phyloP scores from a whole-genome alignment of 805 yeast species.

The Suhomyces canberraensis region DNA sequence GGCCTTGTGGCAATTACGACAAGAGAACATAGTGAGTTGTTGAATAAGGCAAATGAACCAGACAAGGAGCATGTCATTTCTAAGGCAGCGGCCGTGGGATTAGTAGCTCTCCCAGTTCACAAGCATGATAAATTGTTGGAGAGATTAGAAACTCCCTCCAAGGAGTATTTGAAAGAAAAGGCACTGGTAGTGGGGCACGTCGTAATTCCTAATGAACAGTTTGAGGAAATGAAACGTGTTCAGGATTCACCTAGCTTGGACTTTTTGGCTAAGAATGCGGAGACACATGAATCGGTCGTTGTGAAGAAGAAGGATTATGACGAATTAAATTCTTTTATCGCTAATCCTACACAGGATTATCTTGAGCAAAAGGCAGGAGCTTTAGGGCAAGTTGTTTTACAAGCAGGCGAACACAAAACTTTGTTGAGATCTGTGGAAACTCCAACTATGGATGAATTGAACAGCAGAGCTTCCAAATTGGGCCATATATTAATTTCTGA shows the following conservation, averaged over 20 bases:
- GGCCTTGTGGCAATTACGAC: constrained; percentile 9
- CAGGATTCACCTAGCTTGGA: constrained; percentile 5
- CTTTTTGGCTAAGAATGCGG: constrained; percentile 5
- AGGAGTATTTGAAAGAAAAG: constrained; percentile 18
- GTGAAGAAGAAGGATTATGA: constrained; percentile 1
- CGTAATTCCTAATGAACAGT: constrained; percentile 14
- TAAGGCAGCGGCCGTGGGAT: constrained; percentile 11
- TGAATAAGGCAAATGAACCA: constrained; percentile 14
- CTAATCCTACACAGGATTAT: constrained; percentile 8
- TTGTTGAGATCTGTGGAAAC: constrained; percentile 6
- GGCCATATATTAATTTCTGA: constrained; percentile 4
- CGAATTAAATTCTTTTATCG: constrained; percentile 4
- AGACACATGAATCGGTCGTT: neutral
- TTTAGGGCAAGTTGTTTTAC: constrained; percentile 13
- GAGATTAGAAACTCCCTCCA: constrained; percentile 9
- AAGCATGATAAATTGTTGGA: constrained; percentile 9
- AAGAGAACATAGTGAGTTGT: constrained; percentile 8
- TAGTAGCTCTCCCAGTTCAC: constrained; percentile 9
- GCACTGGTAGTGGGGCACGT: constrained; percentile 18
- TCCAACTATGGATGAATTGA: constrained; percentile 12
- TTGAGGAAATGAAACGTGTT: constrained; percentile 10
- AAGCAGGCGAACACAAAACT: constrained; percentile 9
- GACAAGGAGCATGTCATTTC: constrained; percentile 11
- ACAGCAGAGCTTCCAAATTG: constrained; percentile 24
- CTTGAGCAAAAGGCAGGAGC: constrained; percentile 8